Percentiles rank a stretch among this genome's conserved stretches.
Conservation (phyloP, 2,329 filamentous ascomycete species). For the Colletotrichum melonis region DNA sequence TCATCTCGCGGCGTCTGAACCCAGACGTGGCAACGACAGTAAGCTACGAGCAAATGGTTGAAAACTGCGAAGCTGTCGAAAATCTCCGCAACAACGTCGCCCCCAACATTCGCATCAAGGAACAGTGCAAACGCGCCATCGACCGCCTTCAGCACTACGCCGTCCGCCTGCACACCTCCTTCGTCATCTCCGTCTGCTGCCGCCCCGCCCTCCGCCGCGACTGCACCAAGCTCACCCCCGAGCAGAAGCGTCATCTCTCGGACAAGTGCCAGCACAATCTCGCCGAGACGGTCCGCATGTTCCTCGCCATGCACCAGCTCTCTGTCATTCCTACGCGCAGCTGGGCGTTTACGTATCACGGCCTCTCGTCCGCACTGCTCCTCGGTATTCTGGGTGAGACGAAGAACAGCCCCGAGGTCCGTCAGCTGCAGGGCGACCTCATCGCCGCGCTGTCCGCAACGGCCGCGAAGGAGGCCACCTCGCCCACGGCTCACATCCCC, state of each 20-base stretch:
- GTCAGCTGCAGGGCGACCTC: constrained; percentile 72
- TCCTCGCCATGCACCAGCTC: constrained; percentile 75
- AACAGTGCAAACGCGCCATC: constrained; percentile 71
- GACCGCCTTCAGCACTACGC: constrained; percentile 74
- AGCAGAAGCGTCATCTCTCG: constrained; percentile 66
- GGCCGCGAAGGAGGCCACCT: constrained; percentile 70
- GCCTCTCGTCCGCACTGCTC: constrained; percentile 72
- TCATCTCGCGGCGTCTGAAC: constrained; percentile 68
- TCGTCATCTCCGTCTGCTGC: constrained; percentile 74
- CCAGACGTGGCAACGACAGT: constrained; percentile 63
- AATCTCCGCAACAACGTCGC: constrained; percentile 60
- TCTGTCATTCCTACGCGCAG: constrained; percentile 74
- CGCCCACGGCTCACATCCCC: constrained; percentile 63
- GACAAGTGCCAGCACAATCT: constrained; percentile 71
- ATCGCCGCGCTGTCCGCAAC: constrained; percentile 73
- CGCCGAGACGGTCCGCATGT: constrained; percentile 75
- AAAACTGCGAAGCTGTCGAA: constrained; percentile 67
- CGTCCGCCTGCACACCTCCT: constrained; percentile 73
- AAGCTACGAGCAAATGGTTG: constrained; percentile 66
- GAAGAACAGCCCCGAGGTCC: constrained; percentile 71
- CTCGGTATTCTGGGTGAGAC: constrained; percentile 73
- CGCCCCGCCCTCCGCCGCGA: constrained; percentile 70
- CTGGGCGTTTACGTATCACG: constrained; percentile 77
- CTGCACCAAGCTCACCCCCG: constrained; percentile 58
- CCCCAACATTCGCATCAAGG: constrained; percentile 67